Conservation (phyloP, 805 yeast species). For the Zygosaccharomyces bisporus region DNA sequence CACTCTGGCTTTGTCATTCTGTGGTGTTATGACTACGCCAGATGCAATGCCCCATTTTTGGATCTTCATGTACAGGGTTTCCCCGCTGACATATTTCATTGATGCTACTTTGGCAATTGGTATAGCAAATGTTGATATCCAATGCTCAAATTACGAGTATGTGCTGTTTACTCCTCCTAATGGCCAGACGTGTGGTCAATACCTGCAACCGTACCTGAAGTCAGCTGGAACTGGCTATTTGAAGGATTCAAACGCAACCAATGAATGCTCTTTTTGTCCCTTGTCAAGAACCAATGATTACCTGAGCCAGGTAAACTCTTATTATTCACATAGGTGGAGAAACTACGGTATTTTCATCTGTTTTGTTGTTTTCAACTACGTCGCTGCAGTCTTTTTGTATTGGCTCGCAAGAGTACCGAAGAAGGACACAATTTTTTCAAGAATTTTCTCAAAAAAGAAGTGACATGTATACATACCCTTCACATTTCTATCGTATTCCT, state of each 20-base stretch:
- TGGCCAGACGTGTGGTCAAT: conserved; percentile 57
- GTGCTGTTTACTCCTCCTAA: conserved; percentile 49
- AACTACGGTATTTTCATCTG: conserved; percentile 55
- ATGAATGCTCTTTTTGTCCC: conserved; percentile 55
- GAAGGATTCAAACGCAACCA: conserved; percentile 46
- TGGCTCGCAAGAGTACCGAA: conserved; percentile 77
- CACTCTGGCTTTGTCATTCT: conserved; percentile 62
- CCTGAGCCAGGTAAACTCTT: conserved; percentile 45
- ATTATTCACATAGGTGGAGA: conserved; percentile 48
- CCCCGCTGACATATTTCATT: conserved; percentile 67
- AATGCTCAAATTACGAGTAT: conserved; percentile 48
- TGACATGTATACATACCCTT: conserved; percentile 5
- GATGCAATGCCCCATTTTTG: conserved; percentile 64
- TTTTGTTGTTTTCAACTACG: conserved; percentile 45
- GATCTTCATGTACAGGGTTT: conserved; percentile 71
- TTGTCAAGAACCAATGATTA: conserved; percentile 53
- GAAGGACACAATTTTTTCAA: conserved; percentile 20
- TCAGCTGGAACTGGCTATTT: conserved; percentile 45
- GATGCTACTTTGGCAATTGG: conserved; percentile 52
- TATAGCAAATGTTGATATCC: conserved; percentile 46
- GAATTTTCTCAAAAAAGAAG: conserved; percentile 12
- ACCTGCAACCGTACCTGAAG: conserved; percentile 39
- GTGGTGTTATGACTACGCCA: conserved; percentile 69
- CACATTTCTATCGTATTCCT: background rate
- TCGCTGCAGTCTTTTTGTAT: conserved; percentile 45